phyloP scores from a whole-genome alignment of 768 basidiomycete genomes.

The Atractiella rhizophila region DNA sequence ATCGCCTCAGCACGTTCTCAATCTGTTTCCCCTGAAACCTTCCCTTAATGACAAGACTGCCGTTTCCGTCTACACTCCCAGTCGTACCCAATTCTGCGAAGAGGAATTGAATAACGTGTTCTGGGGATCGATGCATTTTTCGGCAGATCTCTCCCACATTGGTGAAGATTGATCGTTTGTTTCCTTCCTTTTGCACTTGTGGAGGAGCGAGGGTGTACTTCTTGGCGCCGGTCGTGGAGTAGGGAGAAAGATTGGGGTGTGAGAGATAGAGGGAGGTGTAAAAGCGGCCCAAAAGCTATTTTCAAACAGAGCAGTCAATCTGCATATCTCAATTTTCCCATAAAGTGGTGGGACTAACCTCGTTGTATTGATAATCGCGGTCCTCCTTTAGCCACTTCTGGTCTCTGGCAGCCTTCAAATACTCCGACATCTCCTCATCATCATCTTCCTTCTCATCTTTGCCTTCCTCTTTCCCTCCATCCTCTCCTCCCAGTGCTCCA shows the following conservation, averaged over 20 bases:
- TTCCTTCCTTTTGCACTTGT: slow-evolving; percentile 76
- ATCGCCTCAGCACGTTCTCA: slow-evolving; percentile 82
- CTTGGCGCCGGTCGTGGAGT: slow-evolving; percentile 55
- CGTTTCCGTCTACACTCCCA: slow-evolving; percentile 74
- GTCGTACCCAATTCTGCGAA: slow-evolving; percentile 98
- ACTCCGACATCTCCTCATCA: slow-evolving; percentile 40
- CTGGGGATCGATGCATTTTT: slow-evolving; percentile 90
- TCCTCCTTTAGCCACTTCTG: slow-evolving; percentile 59
- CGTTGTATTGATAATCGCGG: slow-evolving; percentile 84
- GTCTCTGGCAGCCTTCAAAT: no score
- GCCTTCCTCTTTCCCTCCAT: slow-evolving; percentile 10
- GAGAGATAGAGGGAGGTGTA: slow-evolving; percentile 73
- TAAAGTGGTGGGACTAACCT: slow-evolving; percentile 30
- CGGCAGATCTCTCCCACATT: slow-evolving; percentile 95
- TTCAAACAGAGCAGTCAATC: not conserved
- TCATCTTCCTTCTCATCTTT: slow-evolving; percentile 35
- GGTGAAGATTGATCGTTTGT: slow-evolving; percentile 90
- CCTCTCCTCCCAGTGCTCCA: not conserved
- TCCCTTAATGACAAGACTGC: slow-evolving; percentile 84
- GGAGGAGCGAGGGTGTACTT: slow-evolving; percentile 87
- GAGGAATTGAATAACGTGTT: slow-evolving; percentile 89
- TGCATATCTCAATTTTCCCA: not conserved
- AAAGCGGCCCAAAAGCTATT: slow-evolving; percentile 76
- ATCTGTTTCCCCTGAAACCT: slow-evolving; percentile 96
- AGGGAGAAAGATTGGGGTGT: slow-evolving; percentile 48